Conservation (phyloP, 768 basidiomycete species). For the Russula olivacea region DNA sequence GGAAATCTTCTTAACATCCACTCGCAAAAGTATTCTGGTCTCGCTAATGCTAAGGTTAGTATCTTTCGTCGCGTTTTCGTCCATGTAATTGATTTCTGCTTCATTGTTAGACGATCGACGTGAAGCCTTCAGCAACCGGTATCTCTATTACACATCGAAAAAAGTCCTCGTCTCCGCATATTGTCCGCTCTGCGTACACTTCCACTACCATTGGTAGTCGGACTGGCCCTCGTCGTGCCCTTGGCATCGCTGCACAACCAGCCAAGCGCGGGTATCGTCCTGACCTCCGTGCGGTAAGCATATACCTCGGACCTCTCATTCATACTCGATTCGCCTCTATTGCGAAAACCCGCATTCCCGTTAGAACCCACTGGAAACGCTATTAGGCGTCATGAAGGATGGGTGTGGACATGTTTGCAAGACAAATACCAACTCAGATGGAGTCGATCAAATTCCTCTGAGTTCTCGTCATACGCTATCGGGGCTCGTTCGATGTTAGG, state of each 20-base stretch:
- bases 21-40: slow-evolving; percentile 89
- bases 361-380: slow-evolving; percentile 87
- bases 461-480: slow-evolving; percentile 70
- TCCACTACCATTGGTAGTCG: slow-evolving; percentile 56
- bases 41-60: slow-evolving; percentile 74
- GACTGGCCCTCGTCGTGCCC: slow-evolving; percentile 64
- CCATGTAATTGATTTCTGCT: background rate
- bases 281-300: slow-evolving; percentile 73
- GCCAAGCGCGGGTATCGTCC: slow-evolving; percentile 70
- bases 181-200: slow-evolving; percentile 45
- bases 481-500: slow-evolving; percentile 53
- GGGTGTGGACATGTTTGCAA: slow-evolving; percentile 96
- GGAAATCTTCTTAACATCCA: slow-evolving; percentile 84
- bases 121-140: slow-evolving; percentile 48
- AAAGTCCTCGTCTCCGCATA: slow-evolving; percentile 47
- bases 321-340: slow-evolving; percentile 12
- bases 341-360: slow-evolving; percentile 56
- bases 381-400: slow-evolving; percentile 63
- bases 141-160: slow-evolving; percentile 63
- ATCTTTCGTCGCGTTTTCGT: background rate
- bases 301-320: background rate
- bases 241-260: slow-evolving; percentile 53
- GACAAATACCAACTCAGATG: slow-evolving; percentile 43
- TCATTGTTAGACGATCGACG: slow-evolving; percentile 52
- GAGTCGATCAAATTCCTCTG: slow-evolving; percentile 55